These are phyloP conservation scores for Monascus ruber DNA, from an alignment of 2,329 filamentous ascomycete species.

Conservation along the genomic window DNA sequence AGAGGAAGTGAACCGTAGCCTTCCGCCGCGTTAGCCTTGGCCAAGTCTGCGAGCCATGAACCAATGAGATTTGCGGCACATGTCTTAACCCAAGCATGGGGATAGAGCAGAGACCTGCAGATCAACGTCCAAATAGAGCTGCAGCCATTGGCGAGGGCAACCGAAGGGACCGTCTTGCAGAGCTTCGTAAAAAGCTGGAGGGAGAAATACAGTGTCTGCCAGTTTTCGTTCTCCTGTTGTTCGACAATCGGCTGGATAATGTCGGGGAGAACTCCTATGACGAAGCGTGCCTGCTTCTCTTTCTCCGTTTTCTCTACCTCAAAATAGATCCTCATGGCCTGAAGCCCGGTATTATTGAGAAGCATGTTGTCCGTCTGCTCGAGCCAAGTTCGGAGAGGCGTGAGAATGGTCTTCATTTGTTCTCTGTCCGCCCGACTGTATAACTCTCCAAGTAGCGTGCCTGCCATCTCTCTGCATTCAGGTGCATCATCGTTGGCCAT, in stretches of 20 bases:
- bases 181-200: conserved; percentile 60
- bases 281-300: conserved; percentile 54
- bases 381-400: conserved; percentile 63
- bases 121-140: conserved; percentile 61
- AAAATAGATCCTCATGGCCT: conserved; percentile 74
- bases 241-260: conserved; percentile 43
- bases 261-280: conserved; percentile 44
- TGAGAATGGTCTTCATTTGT: conserved; percentile 57
- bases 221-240: conserved; percentile 40
- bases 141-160: conserved; percentile 49
- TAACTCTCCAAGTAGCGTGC: conserved; percentile 65
- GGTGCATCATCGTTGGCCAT: conserved; percentile 80
- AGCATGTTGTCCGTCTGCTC: conserved; percentile 60
- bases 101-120: conserved; percentile 58
- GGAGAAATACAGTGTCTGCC: conserved; percentile 63
- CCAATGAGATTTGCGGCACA: conserved; percentile 63
- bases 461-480: conserved; percentile 73
- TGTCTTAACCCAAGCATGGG: conserved; percentile 63
- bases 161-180: conserved; percentile 52
- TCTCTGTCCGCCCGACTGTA: conserved; percentile 69
- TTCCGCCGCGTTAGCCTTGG: conserved; percentile 46
- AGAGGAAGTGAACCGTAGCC: conserved; percentile 50
- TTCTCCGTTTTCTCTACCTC: conserved; percentile 55
- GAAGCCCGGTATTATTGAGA: conserved; percentile 62
- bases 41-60: conserved; percentile 70